These are phyloP conservation scores for Pisolithus tinctorius DNA, from an alignment of 768 basidiomycete genomes.

Conservation along the genomic window DNA sequence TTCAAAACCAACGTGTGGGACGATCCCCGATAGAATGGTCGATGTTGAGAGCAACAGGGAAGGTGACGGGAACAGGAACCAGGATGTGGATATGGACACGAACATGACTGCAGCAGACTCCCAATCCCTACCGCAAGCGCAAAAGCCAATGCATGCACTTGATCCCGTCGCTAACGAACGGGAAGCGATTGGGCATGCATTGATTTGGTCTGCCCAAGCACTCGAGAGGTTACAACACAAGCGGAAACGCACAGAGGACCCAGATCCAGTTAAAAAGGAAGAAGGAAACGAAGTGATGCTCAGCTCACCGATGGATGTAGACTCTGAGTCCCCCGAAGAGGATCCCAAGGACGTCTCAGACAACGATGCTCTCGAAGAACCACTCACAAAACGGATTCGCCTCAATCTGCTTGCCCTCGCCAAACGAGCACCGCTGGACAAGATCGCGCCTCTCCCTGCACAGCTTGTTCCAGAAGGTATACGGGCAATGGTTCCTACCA, in stretches of 20 bases:
- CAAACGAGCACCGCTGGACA: conserved; percentile 70
- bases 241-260: conserved; percentile 1
- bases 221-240: conserved; percentile 38
- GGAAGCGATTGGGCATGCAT: conserved; percentile 28
- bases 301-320: conserved; percentile 12
- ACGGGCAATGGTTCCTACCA: conserved; percentile 54
- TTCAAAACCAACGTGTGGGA: background rate
- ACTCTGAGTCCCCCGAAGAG: conserved; percentile 8
- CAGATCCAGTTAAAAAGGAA: background rate
- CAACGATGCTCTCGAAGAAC: conserved; percentile 34
- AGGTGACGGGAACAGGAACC: background rate
- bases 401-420: conserved; percentile 72
- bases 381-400: conserved; percentile 49
- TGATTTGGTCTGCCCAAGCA: conserved; percentile 50
- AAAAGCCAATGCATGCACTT: too few relatives aligned
- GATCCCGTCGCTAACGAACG: conserved; percentile 22
- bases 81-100: too few relatives aligned
- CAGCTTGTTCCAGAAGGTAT: conserved; percentile 64
- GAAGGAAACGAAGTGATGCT: conserved; percentile 3
- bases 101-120: too few relatives aligned
- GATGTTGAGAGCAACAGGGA: background rate
- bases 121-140: too few relatives aligned
- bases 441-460: conserved; percentile 55
- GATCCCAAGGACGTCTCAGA: conserved; percentile 1
- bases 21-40: background rate